Evolutionary conservation across 768 basidiomycete genomes (phyloP), one percentile per base, ranked within the genome.

Genomic region (Hypsizygus marmoreus): DNA sequence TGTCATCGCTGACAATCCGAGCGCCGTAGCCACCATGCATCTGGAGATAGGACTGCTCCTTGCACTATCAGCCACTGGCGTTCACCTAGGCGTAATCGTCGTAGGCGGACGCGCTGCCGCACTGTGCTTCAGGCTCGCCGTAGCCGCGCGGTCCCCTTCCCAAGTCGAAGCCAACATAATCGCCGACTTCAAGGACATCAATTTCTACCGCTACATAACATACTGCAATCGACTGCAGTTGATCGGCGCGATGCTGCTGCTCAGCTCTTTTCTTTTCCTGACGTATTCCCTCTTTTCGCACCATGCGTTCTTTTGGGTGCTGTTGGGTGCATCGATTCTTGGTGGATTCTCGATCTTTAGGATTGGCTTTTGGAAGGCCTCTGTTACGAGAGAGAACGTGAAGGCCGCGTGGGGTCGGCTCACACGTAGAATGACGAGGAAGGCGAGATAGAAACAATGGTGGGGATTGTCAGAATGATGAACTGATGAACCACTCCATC

Each of bases 151-250:
- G 16, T 12, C 25, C 28, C 4, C 14, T 2, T 19, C 11, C 12
- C 29, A 40, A 17, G 13, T 20, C 9, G 45, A 51, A 31, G 23
- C 28, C 14, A 33, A 32, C n/a, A 32, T 13, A n/a, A n/a, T n/a
- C 9, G 10, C 19, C 14, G 23, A 23, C 16, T 14, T 24, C 19
- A 7, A 22, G 14, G 28, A 24, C n/a, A 13, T 37, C 11, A 31
- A 49, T 16, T 51, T 51, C 17, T 42, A 40, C 11, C 44, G 45
- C 12, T 51, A 55, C 32, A 31, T 51, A n/a, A 29, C 34, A 10
- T 49, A 51, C 29, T 55, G 54, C 36, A 43, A 51, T 6, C 47
- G 41, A 16, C 30, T 55, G 10, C 47, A 51, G 14, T 35, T 52
- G 14, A 11, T 51, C 4, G 54, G 47, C n/a, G 40, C 47, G 0